A percentile compares a stretch with the other conserved stretches of the same genome.
Conservation (phyloP, 2,329 filamentous ascomycete species). For the Cercospora brassicicola region DNA sequence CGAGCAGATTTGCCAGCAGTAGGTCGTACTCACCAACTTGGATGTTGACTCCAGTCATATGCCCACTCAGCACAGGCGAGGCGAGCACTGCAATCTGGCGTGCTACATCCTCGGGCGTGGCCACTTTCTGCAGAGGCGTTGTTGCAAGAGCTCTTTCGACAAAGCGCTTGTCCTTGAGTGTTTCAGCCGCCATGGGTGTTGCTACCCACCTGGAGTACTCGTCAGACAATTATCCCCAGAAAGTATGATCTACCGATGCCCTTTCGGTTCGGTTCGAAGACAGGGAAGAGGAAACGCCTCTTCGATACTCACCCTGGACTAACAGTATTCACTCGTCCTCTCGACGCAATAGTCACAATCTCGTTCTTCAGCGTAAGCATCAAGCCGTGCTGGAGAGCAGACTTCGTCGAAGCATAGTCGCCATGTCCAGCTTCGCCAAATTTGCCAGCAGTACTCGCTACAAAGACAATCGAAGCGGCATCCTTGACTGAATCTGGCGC, state of each 20-base stretch:
- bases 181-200: constrained; percentile 13
- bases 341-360: constrained; percentile 34
- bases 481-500: constrained; percentile 26
- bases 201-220: background rate
- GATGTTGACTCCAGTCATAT: constrained; percentile 34
- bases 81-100: constrained; percentile 35
- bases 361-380: constrained; percentile 38
- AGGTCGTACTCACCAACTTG: constrained; percentile 19
- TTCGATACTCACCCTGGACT: constrained; percentile 21
- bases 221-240: background rate
- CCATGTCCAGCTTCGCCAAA: constrained; percentile 37
- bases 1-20: background rate
- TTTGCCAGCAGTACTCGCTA: constrained; percentile 39
- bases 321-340: constrained; percentile 34
- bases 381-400: constrained; percentile 37
- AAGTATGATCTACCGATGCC: no score
- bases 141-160: constrained; percentile 36
- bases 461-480: constrained; percentile 35
- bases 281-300: background rate
- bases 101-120: constrained; percentile 32
- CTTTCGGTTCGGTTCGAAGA: no score
- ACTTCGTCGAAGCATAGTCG: constrained; percentile 35
- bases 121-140: constrained; percentile 38
- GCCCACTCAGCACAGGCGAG: constrained; percentile 32
- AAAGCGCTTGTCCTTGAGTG: constrained; percentile 29